Percentiles rank a stretch among this genome's conserved stretches.
phyloP scores from a whole-genome alignment of 306 rosid genomes.

The Mucuna pruriens region DNA sequence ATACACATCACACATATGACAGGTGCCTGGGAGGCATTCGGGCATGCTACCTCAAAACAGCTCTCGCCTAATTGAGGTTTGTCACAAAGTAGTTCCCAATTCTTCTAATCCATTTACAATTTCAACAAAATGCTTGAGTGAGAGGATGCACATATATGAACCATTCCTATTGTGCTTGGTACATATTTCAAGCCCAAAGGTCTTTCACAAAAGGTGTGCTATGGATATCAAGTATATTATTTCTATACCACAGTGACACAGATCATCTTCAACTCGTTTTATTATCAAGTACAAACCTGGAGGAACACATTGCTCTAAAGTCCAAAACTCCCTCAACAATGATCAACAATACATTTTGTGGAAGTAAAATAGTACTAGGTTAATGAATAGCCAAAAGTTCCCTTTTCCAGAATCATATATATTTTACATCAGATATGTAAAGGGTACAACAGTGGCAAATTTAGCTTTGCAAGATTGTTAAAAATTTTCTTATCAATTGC shows the following conservation, averaged over 20 bases:
- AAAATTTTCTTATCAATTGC: background rate
- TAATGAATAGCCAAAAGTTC: conserved; percentile 17
- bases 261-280: conserved; percentile 16
- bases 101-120: background rate
- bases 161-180: background rate
- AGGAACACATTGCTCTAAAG: background rate
- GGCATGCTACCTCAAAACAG: background rate
- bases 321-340: conserved; percentile 21
- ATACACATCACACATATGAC: background rate
- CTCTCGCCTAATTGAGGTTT: background rate
- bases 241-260: background rate
- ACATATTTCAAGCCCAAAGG: conserved; percentile 21
- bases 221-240: background rate
- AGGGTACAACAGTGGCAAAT: background rate
- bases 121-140: background rate
- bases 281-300: background rate
- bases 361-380: background rate
- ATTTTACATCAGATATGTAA: background rate
- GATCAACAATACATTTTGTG: conserved; percentile 11
- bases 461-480: background rate
- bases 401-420: background rate
- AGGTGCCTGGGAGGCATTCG: background rate
- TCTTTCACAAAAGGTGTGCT: background rate
- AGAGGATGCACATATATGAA: background rate
- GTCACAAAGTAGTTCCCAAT: background rate